These are phyloP conservation scores for Amanita pseudoporphyria DNA, from an alignment of 768 basidiomycete species.

Conservation along the genomic window DNA sequence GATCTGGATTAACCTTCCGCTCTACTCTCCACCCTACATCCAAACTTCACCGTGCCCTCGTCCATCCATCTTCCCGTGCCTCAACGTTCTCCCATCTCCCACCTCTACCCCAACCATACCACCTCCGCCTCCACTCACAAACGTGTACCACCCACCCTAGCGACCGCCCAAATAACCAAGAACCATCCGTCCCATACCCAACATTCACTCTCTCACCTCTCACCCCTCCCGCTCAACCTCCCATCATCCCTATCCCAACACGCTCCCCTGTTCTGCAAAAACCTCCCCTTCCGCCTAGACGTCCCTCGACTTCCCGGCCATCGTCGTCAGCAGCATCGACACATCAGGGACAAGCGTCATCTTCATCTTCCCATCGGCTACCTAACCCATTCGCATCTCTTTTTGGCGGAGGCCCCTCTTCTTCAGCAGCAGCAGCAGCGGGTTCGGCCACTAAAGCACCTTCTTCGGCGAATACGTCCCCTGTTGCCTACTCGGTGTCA, in stretches of 20 bases:
- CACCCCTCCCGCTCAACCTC: slow-evolving; percentile 16
- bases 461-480: slow-evolving; percentile 23
- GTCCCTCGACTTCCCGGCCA: slow-evolving; percentile 13
- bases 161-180: slow-evolving; percentile 19
- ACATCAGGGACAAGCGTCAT: slow-evolving; percentile 4
- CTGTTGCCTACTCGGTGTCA: slow-evolving; percentile 13
- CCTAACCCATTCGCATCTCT: slow-evolving; percentile 73
- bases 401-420: slow-evolving; percentile 37
- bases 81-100: slow-evolving; percentile 33
- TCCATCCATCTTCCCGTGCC: slow-evolving; percentile 24
- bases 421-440: slow-evolving; percentile 15
- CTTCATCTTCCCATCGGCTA: slow-evolving; percentile 28
- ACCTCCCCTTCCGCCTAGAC: slow-evolving; percentile 33
- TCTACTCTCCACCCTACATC: slow-evolving; percentile 34
- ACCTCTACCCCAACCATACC: slow-evolving; percentile 36
- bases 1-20: slow-evolving; percentile 32
- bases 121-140: slow-evolving; percentile 31
- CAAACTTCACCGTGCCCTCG: slow-evolving; percentile 29
- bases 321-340: too few relatives aligned
- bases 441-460: slow-evolving; percentile 16
- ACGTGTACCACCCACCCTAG: background rate
- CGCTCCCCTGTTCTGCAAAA: slow-evolving; percentile 26
- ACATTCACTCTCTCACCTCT: slow-evolving; percentile 16
- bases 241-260: slow-evolving; percentile 34
- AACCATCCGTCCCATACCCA: slow-evolving; percentile 24